These are phyloP conservation scores for Penicillium nordicum DNA, from an alignment of 2,329 filamentous ascomycete genomes.

Conservation along the genomic window DNA sequence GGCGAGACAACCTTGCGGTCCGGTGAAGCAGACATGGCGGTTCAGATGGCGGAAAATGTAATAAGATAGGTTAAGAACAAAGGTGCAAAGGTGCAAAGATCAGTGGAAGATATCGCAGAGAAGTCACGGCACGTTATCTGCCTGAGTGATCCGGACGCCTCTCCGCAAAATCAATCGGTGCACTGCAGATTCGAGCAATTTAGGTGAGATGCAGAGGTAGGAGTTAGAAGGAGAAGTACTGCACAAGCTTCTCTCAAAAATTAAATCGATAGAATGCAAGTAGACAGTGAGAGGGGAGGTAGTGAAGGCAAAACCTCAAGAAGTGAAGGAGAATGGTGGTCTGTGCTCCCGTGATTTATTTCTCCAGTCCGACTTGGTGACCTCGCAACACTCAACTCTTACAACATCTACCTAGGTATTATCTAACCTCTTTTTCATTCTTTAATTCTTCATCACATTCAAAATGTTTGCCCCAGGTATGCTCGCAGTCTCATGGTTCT, in stretches of 20 bases:
- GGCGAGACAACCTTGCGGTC: constrained; percentile 27
- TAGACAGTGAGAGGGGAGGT: constrained; percentile 4
- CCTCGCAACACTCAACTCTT: constrained; percentile 8
- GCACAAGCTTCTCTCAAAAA: background rate
- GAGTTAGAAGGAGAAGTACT: background rate
- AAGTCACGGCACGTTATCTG: constrained; percentile 13
- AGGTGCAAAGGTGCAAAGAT: background rate
- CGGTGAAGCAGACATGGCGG: constrained; percentile 40
- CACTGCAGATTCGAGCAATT: background rate
- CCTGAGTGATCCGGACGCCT: constrained; percentile 3
- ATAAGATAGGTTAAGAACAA: background rate
- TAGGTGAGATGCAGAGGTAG: background rate
- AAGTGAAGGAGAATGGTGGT: constrained; percentile 21
- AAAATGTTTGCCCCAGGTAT: constrained; percentile 38
- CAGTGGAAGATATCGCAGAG: constrained; percentile 2
- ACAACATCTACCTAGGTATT: background rate
- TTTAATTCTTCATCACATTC: background rate
- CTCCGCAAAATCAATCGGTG: constrained; percentile 4
- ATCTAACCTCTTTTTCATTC: background rate
- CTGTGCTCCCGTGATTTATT: constrained; percentile 29
- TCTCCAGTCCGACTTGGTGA: constrained; percentile 8
- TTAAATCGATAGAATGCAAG: background rate
- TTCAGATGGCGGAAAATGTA: background rate
- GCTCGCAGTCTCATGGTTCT: background rate
- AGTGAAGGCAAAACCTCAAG: constrained; percentile 13